Evolutionary conservation across 75 land plant genomes (phyloP).

Genomic region (Picea glauca): DNA sequence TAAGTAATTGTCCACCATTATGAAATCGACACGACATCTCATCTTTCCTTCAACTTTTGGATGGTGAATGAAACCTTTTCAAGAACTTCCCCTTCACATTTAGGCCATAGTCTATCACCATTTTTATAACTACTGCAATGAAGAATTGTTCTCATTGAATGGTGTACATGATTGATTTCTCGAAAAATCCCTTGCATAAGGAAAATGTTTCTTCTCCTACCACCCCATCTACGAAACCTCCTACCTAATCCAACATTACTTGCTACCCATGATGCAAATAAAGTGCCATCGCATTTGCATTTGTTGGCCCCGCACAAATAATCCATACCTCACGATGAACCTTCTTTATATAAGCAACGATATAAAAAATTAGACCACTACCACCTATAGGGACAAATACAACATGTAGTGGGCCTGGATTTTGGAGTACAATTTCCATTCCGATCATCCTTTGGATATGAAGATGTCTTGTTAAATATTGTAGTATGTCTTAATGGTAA

Average conservation of each 20-base stretch:
- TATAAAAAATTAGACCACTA: slow-evolving; percentile 51
- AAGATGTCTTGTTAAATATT: slow-evolving; percentile 19
- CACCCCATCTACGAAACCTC: slow-evolving; percentile 89
- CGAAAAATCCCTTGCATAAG: no score
- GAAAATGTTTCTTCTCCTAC: slow-evolving; percentile 87
- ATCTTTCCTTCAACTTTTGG: no score
- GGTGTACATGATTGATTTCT: no score
- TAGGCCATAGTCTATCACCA: no score
- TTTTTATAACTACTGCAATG: no score
- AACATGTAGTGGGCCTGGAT: slow-evolving; percentile 48
- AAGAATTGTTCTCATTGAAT: no score
- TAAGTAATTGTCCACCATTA: no score
- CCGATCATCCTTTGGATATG: slow-evolving; percentile 53
- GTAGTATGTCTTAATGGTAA: slow-evolving; percentile 60
- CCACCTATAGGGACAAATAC: slow-evolving; percentile 59
- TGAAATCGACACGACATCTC: no score
- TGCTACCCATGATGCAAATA: slow-evolving; percentile 76
- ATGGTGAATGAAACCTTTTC: no score
- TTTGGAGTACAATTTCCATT: slow-evolving; percentile 53
- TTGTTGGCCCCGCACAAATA: slow-evolving; percentile 84
- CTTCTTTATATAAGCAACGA: slow-evolving; percentile 53
- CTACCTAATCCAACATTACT: slow-evolving; percentile 63
- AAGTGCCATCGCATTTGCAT: slow-evolving; percentile 95
- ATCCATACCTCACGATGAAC: slow-evolving; percentile 68
- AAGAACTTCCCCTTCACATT: no score